Evolutionary conservation across 2,329 filamentous ascomycete species (phyloP).

Genomic region (Metarhizium brunneum): DNA sequence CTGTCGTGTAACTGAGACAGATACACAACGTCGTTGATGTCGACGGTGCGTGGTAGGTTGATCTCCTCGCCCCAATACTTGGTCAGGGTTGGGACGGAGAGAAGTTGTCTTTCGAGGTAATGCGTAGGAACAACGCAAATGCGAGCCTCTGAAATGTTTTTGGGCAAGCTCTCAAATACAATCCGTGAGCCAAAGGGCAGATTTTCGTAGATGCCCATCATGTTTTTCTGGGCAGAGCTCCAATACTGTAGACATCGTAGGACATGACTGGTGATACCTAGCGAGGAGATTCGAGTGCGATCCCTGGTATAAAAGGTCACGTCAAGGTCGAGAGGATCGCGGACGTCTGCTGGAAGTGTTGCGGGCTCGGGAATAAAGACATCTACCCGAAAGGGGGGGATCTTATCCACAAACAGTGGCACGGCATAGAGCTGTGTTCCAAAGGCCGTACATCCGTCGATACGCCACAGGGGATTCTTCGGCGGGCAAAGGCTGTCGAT

Average conservation of each 20-base stretch:
- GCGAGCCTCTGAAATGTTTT: slow-evolving; percentile 34
- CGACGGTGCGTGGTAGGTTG: slow-evolving; percentile 34
- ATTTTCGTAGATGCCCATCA: slow-evolving; percentile 27
- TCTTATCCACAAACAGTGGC: slow-evolving; percentile 37
- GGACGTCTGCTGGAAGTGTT: slow-evolving; percentile 29
- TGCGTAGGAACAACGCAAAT: slow-evolving; percentile 41
- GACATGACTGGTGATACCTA: slow-evolving; percentile 45
- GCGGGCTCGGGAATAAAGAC: slow-evolving; percentile 46
- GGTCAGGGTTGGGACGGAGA: slow-evolving; percentile 32
- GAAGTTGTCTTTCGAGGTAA: slow-evolving; percentile 42
- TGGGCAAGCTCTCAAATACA: slow-evolving; percentile 40
- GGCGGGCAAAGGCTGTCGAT: slow-evolving; percentile 45
- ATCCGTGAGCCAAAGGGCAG: slow-evolving; percentile 50
- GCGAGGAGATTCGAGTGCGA: slow-evolving; percentile 32
- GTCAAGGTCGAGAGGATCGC: slow-evolving; percentile 36
- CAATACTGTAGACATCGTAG: slow-evolving; percentile 44
- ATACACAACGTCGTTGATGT: slow-evolving; percentile 40
- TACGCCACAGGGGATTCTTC: slow-evolving; percentile 40
- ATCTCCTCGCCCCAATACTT: slow-evolving; percentile 33
- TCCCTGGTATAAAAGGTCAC: slow-evolving; percentile 48
- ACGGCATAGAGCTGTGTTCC: slow-evolving; percentile 49
- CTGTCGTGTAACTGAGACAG: slow-evolving; percentile 49
- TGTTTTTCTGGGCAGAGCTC: slow-evolving; percentile 26
- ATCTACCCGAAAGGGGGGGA: slow-evolving; percentile 46
- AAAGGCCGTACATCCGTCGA: slow-evolving; percentile 48